Conservation (phyloP, 768 basidiomycete species). For the Mrakia blollopis region DNA sequence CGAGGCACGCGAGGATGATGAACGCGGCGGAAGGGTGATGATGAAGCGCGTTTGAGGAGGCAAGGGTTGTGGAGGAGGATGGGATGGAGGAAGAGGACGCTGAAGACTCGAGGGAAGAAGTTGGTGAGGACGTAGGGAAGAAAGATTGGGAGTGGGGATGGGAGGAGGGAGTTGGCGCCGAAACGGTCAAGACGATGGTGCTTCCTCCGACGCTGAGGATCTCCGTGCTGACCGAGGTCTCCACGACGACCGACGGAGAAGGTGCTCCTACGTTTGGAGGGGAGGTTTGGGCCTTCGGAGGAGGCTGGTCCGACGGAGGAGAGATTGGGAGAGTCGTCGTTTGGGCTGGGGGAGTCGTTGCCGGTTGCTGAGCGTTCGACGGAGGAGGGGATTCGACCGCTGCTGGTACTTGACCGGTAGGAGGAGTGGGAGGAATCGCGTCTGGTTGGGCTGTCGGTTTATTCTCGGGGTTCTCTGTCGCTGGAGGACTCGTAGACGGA, state of each 20-base stretch:
- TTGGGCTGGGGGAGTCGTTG: not conserved
- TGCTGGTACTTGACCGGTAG: no score
- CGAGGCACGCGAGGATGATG: slow-evolving; percentile 8
- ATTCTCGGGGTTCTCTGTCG: not conserved
- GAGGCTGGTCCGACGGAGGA: not conserved
- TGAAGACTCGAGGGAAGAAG: not conserved
- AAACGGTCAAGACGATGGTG: not conserved
- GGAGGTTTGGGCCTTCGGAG: not conserved
- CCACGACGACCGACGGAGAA: not conserved
- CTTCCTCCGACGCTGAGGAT: not conserved
- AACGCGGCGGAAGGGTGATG: slow-evolving; percentile 2
- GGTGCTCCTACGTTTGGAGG: not conserved
- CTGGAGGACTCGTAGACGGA: not conserved
- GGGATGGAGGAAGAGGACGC: not conserved
- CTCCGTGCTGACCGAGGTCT: not conserved
- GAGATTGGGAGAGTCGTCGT: not conserved
- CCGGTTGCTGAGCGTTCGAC: no score
- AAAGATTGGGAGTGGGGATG: not conserved
- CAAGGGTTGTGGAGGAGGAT: not conserved
- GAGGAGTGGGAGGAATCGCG: no score
- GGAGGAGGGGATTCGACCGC: no score
- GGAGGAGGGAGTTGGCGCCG: not conserved
- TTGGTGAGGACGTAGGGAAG: not conserved
- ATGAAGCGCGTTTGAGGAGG: not conserved
- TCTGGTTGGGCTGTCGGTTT: no score